Evolutionary conservation across 2,329 filamentous ascomycete species (phyloP).

Genomic region (Pseudopyrenochaeta lycopersici): DNA sequence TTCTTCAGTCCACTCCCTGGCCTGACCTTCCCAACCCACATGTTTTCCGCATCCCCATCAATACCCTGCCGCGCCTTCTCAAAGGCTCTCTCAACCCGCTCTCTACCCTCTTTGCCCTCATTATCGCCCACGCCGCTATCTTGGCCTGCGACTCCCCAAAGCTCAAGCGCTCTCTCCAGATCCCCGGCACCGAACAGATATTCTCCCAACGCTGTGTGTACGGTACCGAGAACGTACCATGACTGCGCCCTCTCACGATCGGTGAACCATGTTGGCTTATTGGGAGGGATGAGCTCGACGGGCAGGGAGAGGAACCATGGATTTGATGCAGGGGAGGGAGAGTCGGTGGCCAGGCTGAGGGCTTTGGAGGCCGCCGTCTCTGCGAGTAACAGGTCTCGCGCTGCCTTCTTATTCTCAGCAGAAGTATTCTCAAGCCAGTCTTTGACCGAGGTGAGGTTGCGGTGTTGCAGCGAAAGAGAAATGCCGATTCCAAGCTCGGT

Average conservation of each 20-base stretch:
- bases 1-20: constrained; percentile 35
- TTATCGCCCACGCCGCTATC: background rate
- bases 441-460: constrained; percentile 6
- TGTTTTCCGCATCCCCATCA: constrained; percentile 33
- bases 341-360: constrained; percentile 36
- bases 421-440: constrained; percentile 21
- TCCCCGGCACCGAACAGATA: constrained; percentile 45
- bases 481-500: constrained; percentile 37
- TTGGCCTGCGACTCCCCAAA: constrained; percentile 17
- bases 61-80: constrained; percentile 37
- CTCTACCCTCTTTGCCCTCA: constrained; percentile 10
- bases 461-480: constrained; percentile 24
- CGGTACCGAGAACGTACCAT: constrained; percentile 40
- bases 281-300: constrained; percentile 42
- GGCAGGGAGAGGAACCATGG: constrained; percentile 43
- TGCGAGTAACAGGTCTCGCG: constrained; percentile 30
- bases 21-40: constrained; percentile 33
- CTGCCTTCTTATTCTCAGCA: constrained; percentile 11
- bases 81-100: constrained; percentile 35
- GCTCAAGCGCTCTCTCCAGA: constrained; percentile 38
- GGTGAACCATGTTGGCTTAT: constrained; percentile 38
- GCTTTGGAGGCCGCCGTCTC: constrained; percentile 36
- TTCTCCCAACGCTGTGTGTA: constrained; percentile 40
- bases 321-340: constrained; percentile 34
- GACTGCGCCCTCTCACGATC: constrained; percentile 37